phyloP scores from a whole-genome alignment of 2,329 filamentous ascomycete genomes.

The Ilyonectria robusta region DNA sequence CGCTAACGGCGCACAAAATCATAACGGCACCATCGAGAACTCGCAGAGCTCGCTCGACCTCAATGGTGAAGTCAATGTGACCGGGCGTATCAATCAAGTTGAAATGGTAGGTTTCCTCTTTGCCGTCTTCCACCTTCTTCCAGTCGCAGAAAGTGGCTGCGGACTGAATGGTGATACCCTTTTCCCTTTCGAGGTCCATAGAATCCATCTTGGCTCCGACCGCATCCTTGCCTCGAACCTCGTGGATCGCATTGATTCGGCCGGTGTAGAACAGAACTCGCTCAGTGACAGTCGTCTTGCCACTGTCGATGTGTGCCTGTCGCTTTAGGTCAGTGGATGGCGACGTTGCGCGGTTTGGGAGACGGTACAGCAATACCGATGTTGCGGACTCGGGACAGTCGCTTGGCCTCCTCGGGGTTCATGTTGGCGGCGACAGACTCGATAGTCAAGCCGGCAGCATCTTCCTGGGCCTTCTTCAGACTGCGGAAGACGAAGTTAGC shows the following conservation, averaged over 20 bases:
- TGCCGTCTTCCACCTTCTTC: conserved; percentile 86
- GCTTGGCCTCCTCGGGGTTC: conserved; percentile 81
- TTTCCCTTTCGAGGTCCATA: conserved; percentile 98
- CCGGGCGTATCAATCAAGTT: conserved; percentile 99
- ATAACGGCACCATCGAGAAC: conserved; percentile 97
- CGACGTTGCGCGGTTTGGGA: conserved; percentile 6
- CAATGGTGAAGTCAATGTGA: conserved; percentile 99
- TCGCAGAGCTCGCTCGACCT: conserved; percentile 94
- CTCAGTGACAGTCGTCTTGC: conserved; percentile 97
- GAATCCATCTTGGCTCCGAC: conserved; percentile 99
- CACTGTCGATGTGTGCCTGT: conserved; percentile 96
- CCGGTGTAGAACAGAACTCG: conserved; percentile 98
- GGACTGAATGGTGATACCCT: conserved; percentile 99
- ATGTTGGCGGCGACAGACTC: conserved; percentile 83
- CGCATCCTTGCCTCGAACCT: conserved; percentile 93
- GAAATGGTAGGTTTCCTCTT: conserved; percentile 94
- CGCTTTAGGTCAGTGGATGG: conserved; percentile 33
- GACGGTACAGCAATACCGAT: conserved; percentile 91
- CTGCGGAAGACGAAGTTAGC: conserved; percentile 43
- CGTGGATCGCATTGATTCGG: conserved; percentile 96
- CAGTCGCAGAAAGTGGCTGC: conserved; percentile 98
- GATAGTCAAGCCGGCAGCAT: conserved; percentile 65
- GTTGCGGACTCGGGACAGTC: conserved; percentile 88
- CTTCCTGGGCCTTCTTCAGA: conserved; percentile 68
- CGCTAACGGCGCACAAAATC: conserved; percentile 97